Base-by-base conservation (phyloP, 2,329 filamentous ascomycete species). In the Hymenoscyphus fraxineus region DNA sequence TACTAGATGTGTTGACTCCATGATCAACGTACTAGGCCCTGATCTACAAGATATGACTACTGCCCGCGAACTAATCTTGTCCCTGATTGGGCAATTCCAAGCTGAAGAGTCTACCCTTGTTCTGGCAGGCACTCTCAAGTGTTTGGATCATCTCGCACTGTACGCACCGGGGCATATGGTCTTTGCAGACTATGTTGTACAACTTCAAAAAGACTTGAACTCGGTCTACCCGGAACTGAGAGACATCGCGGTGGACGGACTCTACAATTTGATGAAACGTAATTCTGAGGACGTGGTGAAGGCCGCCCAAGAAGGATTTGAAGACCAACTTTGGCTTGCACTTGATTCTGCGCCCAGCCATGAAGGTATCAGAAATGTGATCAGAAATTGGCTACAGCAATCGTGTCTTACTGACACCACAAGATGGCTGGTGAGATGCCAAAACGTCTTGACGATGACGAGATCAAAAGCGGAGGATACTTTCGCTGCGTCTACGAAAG, bases 251-350 rank as follows among this genome's bases (percentile, higher is more conserved):
- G 85, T 97, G 13, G 91, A 96, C 74, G 94, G 93, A 1, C 80
- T 99, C 0, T 93, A 96, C 73, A 97, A 96, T 68, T 83, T 98
- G 41, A 98, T 99, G 93, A 94, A 97, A 77, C 85, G 93, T 58
- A 89, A 96, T 73, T 91, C 94, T 0, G 86, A 89, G 65, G 90
- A 93, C 67, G 93, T 98, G 10, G 84, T 97, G 22, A 79, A 83
- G 57, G 88, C 89, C 5, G 92, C 92, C 4, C 85, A 90, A 12
- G 82, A 86, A 35, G 91, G 91, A 0, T 86, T 99, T 22, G 94
- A 97, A 75, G 92, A 97, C 70, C 89, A 95, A 66, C 80, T 99
- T 0, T 99, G 95, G 96, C 83, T 96, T 61, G 88, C 91, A 0
- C 84, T 98, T 2, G 94, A 99, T 75, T 84, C 85, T 31, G 82